These are phyloP conservation scores for Flammula alnicola DNA, from an alignment of 1,284 basidiomycete genomes.

Conservation along the genomic window DNA sequence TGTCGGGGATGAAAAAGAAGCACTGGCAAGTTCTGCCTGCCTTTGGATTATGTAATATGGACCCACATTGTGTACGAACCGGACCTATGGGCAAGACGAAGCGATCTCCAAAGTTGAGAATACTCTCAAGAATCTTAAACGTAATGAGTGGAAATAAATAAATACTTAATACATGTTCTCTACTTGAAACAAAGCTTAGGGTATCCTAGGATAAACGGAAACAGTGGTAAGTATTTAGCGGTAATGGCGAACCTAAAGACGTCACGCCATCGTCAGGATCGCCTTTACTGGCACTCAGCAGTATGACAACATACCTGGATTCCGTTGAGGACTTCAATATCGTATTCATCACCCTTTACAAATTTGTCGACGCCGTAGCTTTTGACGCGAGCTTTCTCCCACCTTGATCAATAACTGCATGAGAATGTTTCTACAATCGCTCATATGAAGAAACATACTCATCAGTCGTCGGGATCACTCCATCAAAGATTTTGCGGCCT, in stretches of 20 bases:
- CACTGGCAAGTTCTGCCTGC: too few species aligned
- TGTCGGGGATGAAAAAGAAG: too few species aligned
- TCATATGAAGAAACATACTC: slow-evolving; percentile 25
- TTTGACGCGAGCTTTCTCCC: slow-evolving; percentile 38
- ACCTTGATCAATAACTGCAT: slow-evolving; percentile 25
- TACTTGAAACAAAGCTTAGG: too few species aligned
- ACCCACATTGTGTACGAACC: too few species aligned
- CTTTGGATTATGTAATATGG: too few species aligned
- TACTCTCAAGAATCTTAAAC: too few species aligned
- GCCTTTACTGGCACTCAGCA: not conserved
- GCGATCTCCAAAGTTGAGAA: too few species aligned
- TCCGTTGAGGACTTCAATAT: slow-evolving; percentile 30
- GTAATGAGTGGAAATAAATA: too few species aligned
- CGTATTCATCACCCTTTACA: slow-evolving; percentile 39
- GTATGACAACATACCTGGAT: slow-evolving; percentile 12
- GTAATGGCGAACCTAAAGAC: slow-evolving; percentile 3
- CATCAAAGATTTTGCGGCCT: slow-evolving; percentile 36
- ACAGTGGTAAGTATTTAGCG: too few species aligned
- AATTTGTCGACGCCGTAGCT: slow-evolving; percentile 37
- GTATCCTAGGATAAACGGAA: too few species aligned
- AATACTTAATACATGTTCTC: too few species aligned
- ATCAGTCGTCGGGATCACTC: slow-evolving; percentile 34
- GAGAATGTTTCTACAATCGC: not conserved
- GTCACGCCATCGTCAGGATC: not conserved
- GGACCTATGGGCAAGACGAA: too few species aligned